phyloP scores from a whole-genome alignment of 192 early-diverging fungal genomes.

The Mortierella hygrophila region DNA sequence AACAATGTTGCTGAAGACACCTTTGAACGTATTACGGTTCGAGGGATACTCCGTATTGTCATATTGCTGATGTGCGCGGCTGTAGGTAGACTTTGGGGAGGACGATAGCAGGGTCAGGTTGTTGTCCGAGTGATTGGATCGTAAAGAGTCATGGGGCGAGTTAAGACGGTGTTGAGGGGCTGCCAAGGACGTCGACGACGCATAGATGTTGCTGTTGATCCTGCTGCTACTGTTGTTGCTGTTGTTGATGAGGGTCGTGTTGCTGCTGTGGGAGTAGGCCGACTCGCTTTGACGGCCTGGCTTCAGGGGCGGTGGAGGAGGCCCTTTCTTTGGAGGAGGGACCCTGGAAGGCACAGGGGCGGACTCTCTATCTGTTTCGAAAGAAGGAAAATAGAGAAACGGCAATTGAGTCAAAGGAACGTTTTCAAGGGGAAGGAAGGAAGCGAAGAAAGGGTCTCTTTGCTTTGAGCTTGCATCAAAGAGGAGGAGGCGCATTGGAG shows the following conservation, averaged over 20 bases:
- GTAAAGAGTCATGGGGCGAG: constrained; percentile 42
- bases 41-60: constrained; percentile 40
- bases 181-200: constrained; percentile 1
- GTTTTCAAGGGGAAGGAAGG: background rate
- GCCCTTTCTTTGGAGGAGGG: constrained; percentile 52
- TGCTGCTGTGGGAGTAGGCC: constrained; percentile 15
- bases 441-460: background rate
- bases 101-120: constrained; percentile 40
- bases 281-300: constrained; percentile 26
- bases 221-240: constrained; percentile 12
- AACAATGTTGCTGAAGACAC: constrained; percentile 67
- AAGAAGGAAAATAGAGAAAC: constrained; percentile 2
- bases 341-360: constrained; percentile 32
- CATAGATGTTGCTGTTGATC: constrained; percentile 16
- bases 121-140: constrained; percentile 44
- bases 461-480: background rate
- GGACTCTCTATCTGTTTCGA: constrained; percentile 34
- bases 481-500: background rate
- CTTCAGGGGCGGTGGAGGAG: constrained; percentile 46
- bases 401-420: constrained; percentile 7
- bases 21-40: constrained; percentile 66
- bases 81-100: constrained; percentile 51
- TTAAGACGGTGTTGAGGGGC: constrained; percentile 24
- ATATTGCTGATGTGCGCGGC: constrained; percentile 40
- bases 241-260: background rate